Conservation (phyloP, 2,329 filamentous ascomycete species). For the Ophiosphaerella herpotricha region DNA sequence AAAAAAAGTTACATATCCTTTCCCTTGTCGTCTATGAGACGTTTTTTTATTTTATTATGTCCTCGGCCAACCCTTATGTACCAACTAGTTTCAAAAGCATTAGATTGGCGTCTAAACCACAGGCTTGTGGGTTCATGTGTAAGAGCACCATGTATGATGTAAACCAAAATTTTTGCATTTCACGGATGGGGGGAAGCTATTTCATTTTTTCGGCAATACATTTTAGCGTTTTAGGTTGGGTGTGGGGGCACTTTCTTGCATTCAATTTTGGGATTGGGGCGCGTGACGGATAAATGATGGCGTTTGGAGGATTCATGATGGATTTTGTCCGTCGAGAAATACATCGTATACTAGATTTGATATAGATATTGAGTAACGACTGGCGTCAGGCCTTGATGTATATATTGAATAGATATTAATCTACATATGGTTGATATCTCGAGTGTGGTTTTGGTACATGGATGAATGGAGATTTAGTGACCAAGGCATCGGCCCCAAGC, state of each 20-base stretch:
- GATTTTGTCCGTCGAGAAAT: no score
- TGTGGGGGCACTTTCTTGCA: not conserved
- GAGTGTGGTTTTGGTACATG: no score
- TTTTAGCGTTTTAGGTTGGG: conserved; percentile 2
- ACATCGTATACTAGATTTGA: no score
- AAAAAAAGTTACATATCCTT: not conserved
- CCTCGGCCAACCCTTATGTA: conserved; percentile 7
- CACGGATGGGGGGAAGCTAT: conserved; percentile 37
- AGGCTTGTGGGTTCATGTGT: conserved; percentile 3
- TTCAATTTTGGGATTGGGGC: not conserved
- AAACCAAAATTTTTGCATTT: conserved; percentile 16
- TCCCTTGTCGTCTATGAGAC: no score
- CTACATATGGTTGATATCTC: no score
- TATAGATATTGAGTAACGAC: no score
- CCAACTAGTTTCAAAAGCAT: conserved; percentile 19
- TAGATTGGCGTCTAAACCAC: conserved; percentile 21
- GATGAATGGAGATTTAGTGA: conserved; percentile 15
- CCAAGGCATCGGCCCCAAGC: conserved; percentile 46
- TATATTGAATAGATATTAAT: no score
- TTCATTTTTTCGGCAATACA: conserved; percentile 36
- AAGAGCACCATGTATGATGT: conserved; percentile 23
- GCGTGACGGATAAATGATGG: no score
- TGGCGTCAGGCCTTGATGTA: no score
- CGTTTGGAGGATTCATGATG: not conserved
- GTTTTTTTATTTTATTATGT: not conserved